phyloP scores from a whole-genome alignment of 108 stramenopile species.

The Pinguiococcus pyrenoidosus region DNA sequence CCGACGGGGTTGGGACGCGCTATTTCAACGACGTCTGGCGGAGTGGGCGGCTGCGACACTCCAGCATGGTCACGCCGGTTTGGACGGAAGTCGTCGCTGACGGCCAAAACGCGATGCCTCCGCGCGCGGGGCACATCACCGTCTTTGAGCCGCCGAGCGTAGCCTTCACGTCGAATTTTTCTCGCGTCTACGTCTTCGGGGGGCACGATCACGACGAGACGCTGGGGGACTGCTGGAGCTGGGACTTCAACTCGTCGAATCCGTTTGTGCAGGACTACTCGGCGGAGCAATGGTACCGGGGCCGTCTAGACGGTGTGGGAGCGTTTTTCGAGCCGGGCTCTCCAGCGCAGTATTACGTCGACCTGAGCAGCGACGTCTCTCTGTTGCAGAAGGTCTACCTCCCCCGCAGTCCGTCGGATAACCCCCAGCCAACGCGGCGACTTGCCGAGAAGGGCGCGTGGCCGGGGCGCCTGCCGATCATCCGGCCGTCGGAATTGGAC shows the following conservation, averaged over 20 bases:
- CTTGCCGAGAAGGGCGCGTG: background rate
- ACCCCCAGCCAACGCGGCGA: background rate
- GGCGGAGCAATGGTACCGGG: slow-evolving; percentile 18
- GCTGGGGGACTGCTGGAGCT: slow-evolving; percentile 21
- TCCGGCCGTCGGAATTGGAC: slow-evolving; percentile 5
- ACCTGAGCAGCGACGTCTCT: slow-evolving; percentile 5
- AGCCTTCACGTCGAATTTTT: slow-evolving; percentile 14
- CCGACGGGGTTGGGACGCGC: slow-evolving; percentile 3
- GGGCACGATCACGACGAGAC: slow-evolving; percentile 11
- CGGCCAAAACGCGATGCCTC: slow-evolving; percentile 1
- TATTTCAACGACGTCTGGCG: slow-evolving; percentile 33
- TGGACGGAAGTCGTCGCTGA: background rate
- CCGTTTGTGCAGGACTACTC: slow-evolving; percentile 25
- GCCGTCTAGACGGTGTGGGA: background rate
- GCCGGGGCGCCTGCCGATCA: background rate
- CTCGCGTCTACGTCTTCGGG: slow-evolving; percentile 10
- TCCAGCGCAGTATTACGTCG: slow-evolving; percentile 27
- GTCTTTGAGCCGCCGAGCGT: slow-evolving; percentile 11
- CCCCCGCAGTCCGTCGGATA: too few species aligned
- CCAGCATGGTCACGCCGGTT: too few species aligned
- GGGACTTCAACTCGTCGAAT: slow-evolving; percentile 5
- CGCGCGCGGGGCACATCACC: slow-evolving; percentile 12
- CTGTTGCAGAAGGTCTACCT: slow-evolving; percentile 6
- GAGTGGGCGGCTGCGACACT: background rate
- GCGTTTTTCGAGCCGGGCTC: slow-evolving; percentile 7